A percentile compares a stretch with the other conserved stretches of the same genome.
Conservation (phyloP, 2,329 filamentous ascomycete species). For the Didymella segeticola region DNA sequence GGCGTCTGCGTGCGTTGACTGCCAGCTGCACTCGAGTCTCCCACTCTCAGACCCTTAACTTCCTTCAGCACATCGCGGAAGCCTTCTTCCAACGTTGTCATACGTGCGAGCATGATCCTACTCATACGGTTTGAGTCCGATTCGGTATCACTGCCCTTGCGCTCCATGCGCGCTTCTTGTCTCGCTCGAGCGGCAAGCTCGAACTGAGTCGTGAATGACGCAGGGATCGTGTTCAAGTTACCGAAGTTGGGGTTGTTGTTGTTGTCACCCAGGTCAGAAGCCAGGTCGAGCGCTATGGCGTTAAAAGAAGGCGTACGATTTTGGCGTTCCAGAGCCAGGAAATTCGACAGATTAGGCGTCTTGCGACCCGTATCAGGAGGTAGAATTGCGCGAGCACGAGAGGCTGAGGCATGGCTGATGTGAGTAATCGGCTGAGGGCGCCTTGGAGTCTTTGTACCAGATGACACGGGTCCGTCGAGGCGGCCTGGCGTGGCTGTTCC, state of each 20-base stretch:
- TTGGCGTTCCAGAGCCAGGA: constrained; percentile 59
- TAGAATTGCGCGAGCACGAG: constrained; percentile 40
- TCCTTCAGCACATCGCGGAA: constrained; percentile 87
- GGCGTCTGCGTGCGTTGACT: constrained; percentile 40
- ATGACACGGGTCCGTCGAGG: constrained; percentile 22
- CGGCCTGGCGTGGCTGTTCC: constrained; percentile 45
- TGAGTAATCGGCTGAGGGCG: constrained; percentile 31
- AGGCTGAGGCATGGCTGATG: constrained; percentile 34
- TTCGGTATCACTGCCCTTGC: constrained; percentile 33
- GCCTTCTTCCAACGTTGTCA: constrained; percentile 92
- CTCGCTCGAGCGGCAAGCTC: constrained; percentile 44
- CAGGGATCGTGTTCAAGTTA: constrained; percentile 69
- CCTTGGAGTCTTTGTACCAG: constrained; percentile 53
- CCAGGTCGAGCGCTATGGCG: constrained; percentile 66
- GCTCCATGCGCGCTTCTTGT: constrained; percentile 26
- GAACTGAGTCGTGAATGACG: constrained; percentile 77
- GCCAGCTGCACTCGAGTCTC: constrained; percentile 29
- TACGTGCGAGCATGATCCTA: constrained; percentile 82
- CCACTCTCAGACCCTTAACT: constrained; percentile 68
- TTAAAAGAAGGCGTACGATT: constrained; percentile 69
- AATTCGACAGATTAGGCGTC: constrained; percentile 61
- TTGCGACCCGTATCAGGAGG: constrained; percentile 62
- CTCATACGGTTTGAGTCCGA: constrained; percentile 57
- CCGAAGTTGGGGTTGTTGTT: constrained; percentile 65
- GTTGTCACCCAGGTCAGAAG: constrained; percentile 74